These are phyloP conservation scores for Paecilomyces sp. DNA, from an alignment of 2,329 filamentous ascomycete genomes.

Conservation along the genomic window DNA sequence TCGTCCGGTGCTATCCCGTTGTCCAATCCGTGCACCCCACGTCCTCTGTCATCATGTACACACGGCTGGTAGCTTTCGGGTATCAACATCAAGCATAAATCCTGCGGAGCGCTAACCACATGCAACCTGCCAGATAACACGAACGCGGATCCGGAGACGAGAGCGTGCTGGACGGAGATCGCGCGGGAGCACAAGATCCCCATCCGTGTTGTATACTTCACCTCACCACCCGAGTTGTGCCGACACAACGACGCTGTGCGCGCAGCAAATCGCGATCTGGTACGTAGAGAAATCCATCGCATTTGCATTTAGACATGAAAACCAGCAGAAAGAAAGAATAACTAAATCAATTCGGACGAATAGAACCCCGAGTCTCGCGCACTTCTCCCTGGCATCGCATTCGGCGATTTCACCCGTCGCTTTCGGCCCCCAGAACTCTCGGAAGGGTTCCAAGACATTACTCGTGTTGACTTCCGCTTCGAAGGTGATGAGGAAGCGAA, in stretches of 20 bases:
- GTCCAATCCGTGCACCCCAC: not conserved
- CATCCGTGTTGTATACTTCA: constrained; percentile 82
- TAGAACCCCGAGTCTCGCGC: constrained; percentile 72
- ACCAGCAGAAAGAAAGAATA: constrained; percentile 1
- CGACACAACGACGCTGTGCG: constrained; percentile 86
- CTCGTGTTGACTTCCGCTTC: constrained; percentile 68
- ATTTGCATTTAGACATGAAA: not conserved
- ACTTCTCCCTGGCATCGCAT: constrained; percentile 71
- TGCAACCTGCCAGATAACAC: constrained; percentile 67
- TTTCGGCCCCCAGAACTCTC: constrained; percentile 63
- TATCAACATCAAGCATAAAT: not conserved
- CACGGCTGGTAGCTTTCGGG: not conserved
- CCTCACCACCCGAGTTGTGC: constrained; percentile 59
- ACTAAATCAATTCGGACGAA: constrained; percentile 3
- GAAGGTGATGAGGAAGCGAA: constrained; percentile 62
- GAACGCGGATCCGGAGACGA: constrained; percentile 74
- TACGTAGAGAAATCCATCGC: constrained; percentile 15
- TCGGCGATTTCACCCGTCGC: constrained; percentile 64
- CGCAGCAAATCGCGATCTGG: constrained; percentile 48
- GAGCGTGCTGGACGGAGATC: constrained; percentile 70
- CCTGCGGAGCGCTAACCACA: not conserved
- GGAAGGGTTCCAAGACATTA: constrained; percentile 81
- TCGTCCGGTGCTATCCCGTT: not conserved
- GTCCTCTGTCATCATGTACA: not conserved
- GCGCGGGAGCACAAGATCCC: constrained; percentile 64